Conservation (phyloP, 345 rosid species). For the Arabis alpina region DNA sequence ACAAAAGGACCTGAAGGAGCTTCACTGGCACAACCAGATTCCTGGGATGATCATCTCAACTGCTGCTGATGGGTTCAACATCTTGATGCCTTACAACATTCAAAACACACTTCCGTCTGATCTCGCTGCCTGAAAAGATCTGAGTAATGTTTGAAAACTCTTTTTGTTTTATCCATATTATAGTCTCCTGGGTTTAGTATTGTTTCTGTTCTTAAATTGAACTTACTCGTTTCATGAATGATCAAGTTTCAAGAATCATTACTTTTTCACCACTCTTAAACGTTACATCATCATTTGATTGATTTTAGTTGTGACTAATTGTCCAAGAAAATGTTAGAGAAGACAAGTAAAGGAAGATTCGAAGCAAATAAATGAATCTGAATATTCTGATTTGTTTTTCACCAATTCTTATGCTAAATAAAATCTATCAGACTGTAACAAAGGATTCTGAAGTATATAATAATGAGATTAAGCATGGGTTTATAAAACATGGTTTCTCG, state of each 20-base stretch:
- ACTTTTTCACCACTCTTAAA: constrained; percentile 14
- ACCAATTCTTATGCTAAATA: not conserved
- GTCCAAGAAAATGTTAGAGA: not conserved
- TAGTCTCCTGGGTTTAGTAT: constrained; percentile 5
- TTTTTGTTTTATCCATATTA: not conserved
- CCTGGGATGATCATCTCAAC: constrained; percentile 92
- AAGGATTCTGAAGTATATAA: constrained; percentile 1
- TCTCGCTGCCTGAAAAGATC: constrained; percentile 28
- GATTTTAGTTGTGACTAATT: constrained; percentile 1
- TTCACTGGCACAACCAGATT: constrained; percentile 92
- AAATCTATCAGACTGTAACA: constrained; percentile 6
- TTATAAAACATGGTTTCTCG: constrained; percentile 16
- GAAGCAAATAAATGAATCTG: not conserved
- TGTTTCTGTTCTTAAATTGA: constrained; percentile 1
- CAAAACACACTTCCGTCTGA: constrained; percentile 81
- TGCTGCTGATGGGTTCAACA: constrained; percentile 84
- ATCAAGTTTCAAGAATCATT: constrained; percentile 8
- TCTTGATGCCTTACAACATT: constrained; percentile 92
- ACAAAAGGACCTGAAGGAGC: constrained; percentile 91
- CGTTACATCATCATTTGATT: constrained; percentile 4
- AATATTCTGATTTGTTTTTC: not conserved
- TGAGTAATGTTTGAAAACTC: not conserved
- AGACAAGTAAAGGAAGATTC: not conserved
- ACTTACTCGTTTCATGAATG: not conserved
- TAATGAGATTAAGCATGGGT: constrained; percentile 14